phyloP scores from a whole-genome alignment of 306 rosid species.

The Medicago arabica region DNA sequence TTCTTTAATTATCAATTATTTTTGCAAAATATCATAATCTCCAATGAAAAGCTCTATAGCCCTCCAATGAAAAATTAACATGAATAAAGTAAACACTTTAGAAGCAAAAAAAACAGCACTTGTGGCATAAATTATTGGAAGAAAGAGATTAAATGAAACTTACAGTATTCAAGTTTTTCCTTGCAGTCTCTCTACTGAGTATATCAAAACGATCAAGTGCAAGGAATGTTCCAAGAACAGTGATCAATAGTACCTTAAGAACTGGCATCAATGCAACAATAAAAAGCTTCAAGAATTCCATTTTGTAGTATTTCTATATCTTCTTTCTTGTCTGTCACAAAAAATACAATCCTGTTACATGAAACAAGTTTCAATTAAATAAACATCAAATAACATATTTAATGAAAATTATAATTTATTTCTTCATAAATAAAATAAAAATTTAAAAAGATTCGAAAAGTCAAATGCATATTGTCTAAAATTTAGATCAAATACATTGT shows the following conservation, averaged over 20 bases:
- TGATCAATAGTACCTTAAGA: conserved; percentile 47
- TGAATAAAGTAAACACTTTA: background rate
- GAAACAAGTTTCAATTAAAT: conserved; percentile 7
- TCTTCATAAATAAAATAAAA: no score
- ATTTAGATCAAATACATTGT: background rate
- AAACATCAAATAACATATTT: no score
- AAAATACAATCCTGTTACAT: background rate
- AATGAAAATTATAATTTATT: background rate
- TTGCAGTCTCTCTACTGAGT: conserved; percentile 35
- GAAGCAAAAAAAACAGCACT: background rate
- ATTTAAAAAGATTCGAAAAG: no score
- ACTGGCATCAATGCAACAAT: conserved; percentile 54
- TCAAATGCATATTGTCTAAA: background rate
- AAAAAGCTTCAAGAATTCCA: conserved; percentile 52
- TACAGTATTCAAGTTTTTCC: conserved; percentile 47
- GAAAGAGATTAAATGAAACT: background rate
- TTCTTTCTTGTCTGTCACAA: background rate
- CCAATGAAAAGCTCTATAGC: background rate
- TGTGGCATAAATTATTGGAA: background rate
- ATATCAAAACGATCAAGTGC: conserved; percentile 48
- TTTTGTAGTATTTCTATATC: background rate
- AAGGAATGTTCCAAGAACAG: conserved; percentile 45
- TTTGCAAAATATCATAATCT: background rate
- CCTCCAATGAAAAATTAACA: background rate
- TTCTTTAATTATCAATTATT: no score